Evolutionary conservation across 2,329 filamentous ascomycete species (phyloP).

Genomic region (Pseudogymnoascus sp.): DNA sequence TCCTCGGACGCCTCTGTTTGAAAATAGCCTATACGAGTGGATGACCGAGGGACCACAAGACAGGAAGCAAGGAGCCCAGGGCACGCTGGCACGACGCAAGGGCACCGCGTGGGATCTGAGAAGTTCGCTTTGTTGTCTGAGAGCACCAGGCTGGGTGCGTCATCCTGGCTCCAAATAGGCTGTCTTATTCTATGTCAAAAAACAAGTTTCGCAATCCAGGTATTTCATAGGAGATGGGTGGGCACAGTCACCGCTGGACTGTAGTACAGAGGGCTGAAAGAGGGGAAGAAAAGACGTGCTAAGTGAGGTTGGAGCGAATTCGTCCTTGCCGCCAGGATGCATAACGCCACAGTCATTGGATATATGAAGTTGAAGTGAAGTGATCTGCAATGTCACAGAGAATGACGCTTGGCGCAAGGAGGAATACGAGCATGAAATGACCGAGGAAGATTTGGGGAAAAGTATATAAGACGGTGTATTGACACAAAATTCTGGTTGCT

Average conservation of each 20-base stretch:
- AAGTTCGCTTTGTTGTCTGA: background rate
- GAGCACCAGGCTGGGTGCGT: background rate
- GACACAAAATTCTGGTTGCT: background rate
- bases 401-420: background rate
- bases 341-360: background rate
- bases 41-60: background rate
- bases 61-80: background rate
- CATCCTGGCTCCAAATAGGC: background rate
- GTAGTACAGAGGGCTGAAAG: background rate
- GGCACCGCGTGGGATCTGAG: background rate
- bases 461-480: background rate
- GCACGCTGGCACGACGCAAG: background rate
- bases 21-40: background rate
- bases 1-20: background rate
- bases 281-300: background rate
- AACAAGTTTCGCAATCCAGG: background rate
- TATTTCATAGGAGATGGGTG: background rate
- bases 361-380: background rate
- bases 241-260: background rate
- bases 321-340: background rate
- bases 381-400: background rate
- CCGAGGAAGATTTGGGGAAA: background rate
- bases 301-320: background rate
- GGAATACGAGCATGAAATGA: background rate
- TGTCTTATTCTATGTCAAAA: background rate